Conservation (phyloP, 2,329 filamentous ascomycete genomes). For the Aspergillus sp. region DNA sequence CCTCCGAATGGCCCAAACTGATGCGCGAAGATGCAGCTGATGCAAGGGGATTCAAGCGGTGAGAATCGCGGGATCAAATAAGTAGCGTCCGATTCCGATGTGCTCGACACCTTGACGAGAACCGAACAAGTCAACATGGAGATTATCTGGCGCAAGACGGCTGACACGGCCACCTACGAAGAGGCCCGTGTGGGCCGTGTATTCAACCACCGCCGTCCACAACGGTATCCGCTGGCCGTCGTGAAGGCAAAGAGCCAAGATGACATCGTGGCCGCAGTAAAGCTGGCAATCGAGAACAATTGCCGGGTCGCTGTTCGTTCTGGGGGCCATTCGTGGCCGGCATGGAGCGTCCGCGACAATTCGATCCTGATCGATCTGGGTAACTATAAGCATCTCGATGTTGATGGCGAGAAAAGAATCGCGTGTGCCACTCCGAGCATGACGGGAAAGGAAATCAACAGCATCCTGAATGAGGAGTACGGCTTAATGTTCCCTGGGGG, state of each 20-base stretch:
- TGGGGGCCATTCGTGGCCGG: conserved; percentile 51
- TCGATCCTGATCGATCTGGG: conserved; percentile 46
- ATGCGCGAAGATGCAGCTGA: no score
- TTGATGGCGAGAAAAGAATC: conserved; percentile 40
- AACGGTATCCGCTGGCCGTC: conserved; percentile 42
- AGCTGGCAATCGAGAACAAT: conserved; percentile 34
- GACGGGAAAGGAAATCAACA: conserved; percentile 41
- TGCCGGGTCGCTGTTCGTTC: conserved; percentile 48
- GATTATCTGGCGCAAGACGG: conserved; percentile 21
- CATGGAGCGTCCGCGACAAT: conserved; percentile 50
- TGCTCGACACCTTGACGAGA: no score
- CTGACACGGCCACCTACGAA: conserved; percentile 31
- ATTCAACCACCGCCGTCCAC: conserved; percentile 46
- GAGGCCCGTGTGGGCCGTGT: conserved; percentile 41
- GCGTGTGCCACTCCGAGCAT: conserved; percentile 48
- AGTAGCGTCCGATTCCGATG: no score
- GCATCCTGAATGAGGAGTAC: conserved; percentile 15
- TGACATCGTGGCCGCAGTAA: conserved; percentile 40
- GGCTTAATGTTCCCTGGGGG: conserved; percentile 54
- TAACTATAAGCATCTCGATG: conserved; percentile 39
- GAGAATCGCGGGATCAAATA: no score
- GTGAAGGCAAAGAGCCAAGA: conserved; percentile 36
- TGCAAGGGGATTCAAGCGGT: no score
- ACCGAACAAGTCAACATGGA: conserved; percentile 33
- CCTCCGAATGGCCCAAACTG: no score